Percentiles rank a stretch among this genome's conserved stretches.
These are phyloP conservation scores for Cruciata laevipes DNA, from an alignment of 257 asterid species.

Conservation along the genomic window DNA sequence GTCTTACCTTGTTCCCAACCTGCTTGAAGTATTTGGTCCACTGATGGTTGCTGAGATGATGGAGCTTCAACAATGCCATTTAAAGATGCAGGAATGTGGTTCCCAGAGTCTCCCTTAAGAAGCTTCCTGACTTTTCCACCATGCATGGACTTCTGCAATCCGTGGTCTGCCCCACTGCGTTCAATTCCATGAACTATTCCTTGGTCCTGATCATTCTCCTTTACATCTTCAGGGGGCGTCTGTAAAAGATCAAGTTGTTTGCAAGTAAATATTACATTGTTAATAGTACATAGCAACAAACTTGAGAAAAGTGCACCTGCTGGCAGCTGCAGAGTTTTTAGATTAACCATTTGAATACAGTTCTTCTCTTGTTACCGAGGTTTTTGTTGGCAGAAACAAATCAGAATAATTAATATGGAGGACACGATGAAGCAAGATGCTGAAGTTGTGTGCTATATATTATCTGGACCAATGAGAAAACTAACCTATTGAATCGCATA, in stretches of 20 bases:
- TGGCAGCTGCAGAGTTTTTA: neutral
- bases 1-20: no score
- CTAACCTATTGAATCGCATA: neutral
- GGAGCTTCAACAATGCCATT: conserved; percentile 29
- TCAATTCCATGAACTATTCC: conserved; percentile 38
- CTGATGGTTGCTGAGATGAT: no score
- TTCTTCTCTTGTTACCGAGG: neutral
- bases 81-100: conserved; percentile 40
- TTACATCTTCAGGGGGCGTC: conserved; percentile 50
- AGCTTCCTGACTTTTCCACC: conserved; percentile 54
- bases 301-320: neutral
- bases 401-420: no score
- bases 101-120: conserved; percentile 36
- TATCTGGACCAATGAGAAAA: neutral
- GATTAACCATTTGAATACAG: no score
- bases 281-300: neutral
- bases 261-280: neutral
- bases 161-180: conserved; percentile 36
- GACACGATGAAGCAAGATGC: no score
- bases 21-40: no score
- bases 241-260: conserved; percentile 1
- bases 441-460: neutral
- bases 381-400: neutral
- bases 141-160: conserved; percentile 30
- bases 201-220: conserved; percentile 51